These are phyloP conservation scores for Pisolithus sp. DNA, from an alignment of 768 basidiomycete genomes.

Conservation along the genomic window DNA sequence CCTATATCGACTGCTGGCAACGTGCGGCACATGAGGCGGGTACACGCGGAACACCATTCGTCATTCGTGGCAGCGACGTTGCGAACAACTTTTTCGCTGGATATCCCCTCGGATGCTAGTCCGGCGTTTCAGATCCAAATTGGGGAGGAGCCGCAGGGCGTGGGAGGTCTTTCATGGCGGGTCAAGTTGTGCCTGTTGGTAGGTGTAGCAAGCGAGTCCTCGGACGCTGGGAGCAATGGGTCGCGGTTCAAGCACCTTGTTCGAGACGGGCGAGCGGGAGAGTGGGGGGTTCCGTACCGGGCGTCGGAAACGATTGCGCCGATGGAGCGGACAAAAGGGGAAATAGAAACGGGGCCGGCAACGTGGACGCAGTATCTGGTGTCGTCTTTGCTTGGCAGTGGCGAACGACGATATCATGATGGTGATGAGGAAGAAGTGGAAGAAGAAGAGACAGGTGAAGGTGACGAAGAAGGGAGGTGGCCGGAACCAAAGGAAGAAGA, in stretches of 20 bases:
- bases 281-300: slow-evolving; percentile 68
- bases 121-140: slow-evolving; percentile 75
- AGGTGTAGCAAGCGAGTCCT: slow-evolving; percentile 48
- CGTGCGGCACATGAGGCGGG: slow-evolving; percentile 53
- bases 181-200: slow-evolving; percentile 84
- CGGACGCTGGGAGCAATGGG: slow-evolving; percentile 42
- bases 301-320: slow-evolving; percentile 56
- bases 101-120: slow-evolving; percentile 88
- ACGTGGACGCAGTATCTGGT: slow-evolving; percentile 39
- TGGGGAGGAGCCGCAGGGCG: slow-evolving; percentile 26
- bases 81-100: slow-evolving; percentile 80
- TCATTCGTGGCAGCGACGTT: slow-evolving; percentile 66
- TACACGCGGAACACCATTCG: slow-evolving; percentile 83
- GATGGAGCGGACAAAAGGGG: slow-evolving; percentile 36
- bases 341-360: slow-evolving; percentile 4
- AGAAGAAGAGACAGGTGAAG: slow-evolving; percentile 21
- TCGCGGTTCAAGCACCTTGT: slow-evolving; percentile 48
- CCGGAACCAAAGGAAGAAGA: slow-evolving; percentile 44
- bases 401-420: slow-evolving; percentile 52
- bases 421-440: slow-evolving; percentile 37
- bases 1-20: slow-evolving; percentile 44
- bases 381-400: slow-evolving; percentile 32
- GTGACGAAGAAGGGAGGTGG: slow-evolving; percentile 16
- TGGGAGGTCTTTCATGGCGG: slow-evolving; percentile 87
- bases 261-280: slow-evolving; percentile 54